Conservation (phyloP, 1,284 basidiomycete species). For the Cutaneotrichosporon curvatum region DNA sequence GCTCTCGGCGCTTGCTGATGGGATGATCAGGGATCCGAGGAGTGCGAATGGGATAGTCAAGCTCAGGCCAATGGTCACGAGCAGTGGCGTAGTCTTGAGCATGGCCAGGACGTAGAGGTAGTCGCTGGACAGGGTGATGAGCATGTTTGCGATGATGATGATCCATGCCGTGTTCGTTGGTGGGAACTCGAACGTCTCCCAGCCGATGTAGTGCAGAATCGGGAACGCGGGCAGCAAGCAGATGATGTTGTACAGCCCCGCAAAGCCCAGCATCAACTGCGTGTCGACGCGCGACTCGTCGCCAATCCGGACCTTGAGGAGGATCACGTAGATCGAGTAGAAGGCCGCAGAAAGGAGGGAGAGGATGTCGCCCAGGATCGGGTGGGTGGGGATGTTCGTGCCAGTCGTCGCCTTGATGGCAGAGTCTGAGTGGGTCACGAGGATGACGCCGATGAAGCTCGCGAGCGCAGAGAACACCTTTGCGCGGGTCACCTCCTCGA, state of each 20-base stretch:
- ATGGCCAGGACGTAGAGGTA: slow-evolving; percentile 82
- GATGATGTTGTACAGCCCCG: slow-evolving; percentile 81
- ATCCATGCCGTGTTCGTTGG: slow-evolving; percentile 54
- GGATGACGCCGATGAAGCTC: slow-evolving; percentile 75
- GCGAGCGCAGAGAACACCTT: slow-evolving; percentile 75
- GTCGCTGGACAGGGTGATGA: slow-evolving; percentile 74
- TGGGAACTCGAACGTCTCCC: slow-evolving; percentile 73
- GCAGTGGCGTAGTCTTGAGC: slow-evolving; percentile 88
- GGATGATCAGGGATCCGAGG: slow-evolving; percentile 38
- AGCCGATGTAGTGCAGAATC: slow-evolving; percentile 65
- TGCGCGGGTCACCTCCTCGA: slow-evolving; percentile 67
- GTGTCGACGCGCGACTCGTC: slow-evolving; percentile 81
- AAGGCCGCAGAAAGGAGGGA: slow-evolving; percentile 75
- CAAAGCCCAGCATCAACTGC: slow-evolving; percentile 86
- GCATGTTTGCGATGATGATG: slow-evolving; percentile 76
- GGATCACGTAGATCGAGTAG: slow-evolving; percentile 85
- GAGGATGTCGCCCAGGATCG: slow-evolving; percentile 65
- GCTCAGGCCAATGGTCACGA: slow-evolving; percentile 82
- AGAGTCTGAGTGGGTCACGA: slow-evolving; percentile 78
- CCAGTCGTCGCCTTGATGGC: slow-evolving; percentile 27
- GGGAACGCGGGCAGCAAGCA: slow-evolving; percentile 74
- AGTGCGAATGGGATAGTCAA: slow-evolving; percentile 68
- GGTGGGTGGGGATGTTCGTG: slow-evolving; percentile 25
- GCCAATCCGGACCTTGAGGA: slow-evolving; percentile 80
- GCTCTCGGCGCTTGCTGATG: slow-evolving; percentile 24